Evolutionary conservation across 106 monocot species (phyloP).

Genomic region (Platanthera guangdongensis): DNA sequence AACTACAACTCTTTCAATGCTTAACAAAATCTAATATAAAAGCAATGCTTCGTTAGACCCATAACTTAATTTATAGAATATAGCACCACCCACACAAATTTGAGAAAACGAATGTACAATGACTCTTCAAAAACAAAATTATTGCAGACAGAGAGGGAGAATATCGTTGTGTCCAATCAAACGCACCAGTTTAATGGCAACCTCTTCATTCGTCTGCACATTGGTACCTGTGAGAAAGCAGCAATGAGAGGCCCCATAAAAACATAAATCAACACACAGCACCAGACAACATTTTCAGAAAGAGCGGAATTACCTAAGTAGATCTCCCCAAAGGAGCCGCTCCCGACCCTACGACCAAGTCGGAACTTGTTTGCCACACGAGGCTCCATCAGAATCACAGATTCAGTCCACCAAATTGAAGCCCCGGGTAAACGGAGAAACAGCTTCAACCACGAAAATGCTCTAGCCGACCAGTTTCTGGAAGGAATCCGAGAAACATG

Average conservation of each 20-base stretch:
- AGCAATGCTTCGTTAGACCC: neutral
- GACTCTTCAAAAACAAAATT: neutral
- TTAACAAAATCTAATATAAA: neutral
- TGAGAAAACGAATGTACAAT: neutral
- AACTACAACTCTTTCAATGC: neutral
- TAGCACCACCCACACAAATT: neutral
- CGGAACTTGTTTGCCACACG: slow-evolving; percentile 60
- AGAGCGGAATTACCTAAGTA: slow-evolving; percentile 35
- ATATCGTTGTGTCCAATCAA: neutral
- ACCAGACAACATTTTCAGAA: neutral
- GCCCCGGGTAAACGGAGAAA: neutral
- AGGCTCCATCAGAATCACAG: slow-evolving; percentile 39
- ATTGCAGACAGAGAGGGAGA: neutral
- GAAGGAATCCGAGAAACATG: neutral
- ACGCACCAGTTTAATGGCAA: slow-evolving; percentile 72
- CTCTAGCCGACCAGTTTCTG: neutral
- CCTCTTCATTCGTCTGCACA: slow-evolving; percentile 72
- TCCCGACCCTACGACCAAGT: slow-evolving; percentile 64
- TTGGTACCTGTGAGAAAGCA: slow-evolving; percentile 38
- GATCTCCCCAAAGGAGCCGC: slow-evolving; percentile 79
- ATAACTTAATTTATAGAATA: too few relatives aligned
- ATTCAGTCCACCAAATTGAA: neutral
- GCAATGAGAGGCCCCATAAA: slow-evolving; percentile 3
- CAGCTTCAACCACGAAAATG: neutral
- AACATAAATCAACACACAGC: neutral